Evolutionary conservation across 306 rosid species (phyloP).

Genomic region (Corylus avellana): DNA sequence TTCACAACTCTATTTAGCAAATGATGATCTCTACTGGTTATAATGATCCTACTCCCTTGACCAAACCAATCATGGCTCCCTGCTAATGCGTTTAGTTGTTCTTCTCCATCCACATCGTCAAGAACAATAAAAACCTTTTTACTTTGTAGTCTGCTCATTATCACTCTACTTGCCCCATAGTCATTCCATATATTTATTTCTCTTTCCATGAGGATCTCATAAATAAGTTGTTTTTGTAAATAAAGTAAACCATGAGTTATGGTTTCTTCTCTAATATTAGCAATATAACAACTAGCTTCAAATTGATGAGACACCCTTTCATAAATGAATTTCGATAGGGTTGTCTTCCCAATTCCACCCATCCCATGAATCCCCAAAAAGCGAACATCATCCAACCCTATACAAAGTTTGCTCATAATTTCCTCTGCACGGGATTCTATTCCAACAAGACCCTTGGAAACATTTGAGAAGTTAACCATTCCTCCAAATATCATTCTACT

Average conservation of each 20-base stretch:
- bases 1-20: too few species aligned
- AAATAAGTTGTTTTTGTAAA: neutral
- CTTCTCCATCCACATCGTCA: neutral
- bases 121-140: neutral
- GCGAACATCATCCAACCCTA: neutral
- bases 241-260: neutral
- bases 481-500: neutral
- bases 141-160: too few species aligned
- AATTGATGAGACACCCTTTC: neutral
- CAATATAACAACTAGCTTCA: conserved; percentile 9
- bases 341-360: conserved; percentile 20
- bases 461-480: neutral
- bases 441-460: neutral
- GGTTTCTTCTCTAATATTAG: neutral
- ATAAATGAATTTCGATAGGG: neutral
- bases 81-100: neutral
- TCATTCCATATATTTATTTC: neutral
- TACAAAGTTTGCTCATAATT: neutral
- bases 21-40: neutral
- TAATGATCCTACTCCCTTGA: neutral
- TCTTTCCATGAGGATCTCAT: neutral
- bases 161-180: too few species aligned
- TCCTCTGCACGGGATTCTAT: neutral
- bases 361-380: conserved; percentile 28
- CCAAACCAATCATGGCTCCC: neutral